These are phyloP conservation scores for Aureobasidium sp. DNA, from an alignment of 2,329 filamentous ascomycete species.

Conservation along the genomic window DNA sequence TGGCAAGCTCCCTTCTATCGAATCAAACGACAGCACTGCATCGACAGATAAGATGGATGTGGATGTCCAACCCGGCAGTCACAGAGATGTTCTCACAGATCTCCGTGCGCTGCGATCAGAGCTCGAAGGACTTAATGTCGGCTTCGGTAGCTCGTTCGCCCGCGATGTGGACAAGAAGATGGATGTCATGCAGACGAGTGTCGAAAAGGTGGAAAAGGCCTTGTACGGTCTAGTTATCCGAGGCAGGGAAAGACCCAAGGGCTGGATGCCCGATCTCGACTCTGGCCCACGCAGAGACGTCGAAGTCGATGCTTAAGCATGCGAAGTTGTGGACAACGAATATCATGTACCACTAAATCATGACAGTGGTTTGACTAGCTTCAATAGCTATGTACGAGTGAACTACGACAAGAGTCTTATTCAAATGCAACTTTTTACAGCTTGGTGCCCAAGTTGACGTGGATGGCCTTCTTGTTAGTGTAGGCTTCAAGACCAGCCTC, in stretches of 20 bases:
- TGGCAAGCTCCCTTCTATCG: conserved; percentile 48
- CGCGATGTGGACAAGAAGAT: conserved; percentile 71
- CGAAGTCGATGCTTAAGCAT: conserved; percentile 31
- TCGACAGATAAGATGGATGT: conserved; percentile 29
- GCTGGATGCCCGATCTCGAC: conserved; percentile 78
- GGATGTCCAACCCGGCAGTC: conserved; percentile 21
- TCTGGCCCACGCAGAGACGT: conserved; percentile 33
- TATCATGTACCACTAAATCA: neutral
- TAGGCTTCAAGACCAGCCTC: conserved; percentile 57
- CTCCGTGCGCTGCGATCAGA: conserved; percentile 69
- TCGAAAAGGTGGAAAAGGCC: conserved; percentile 87
- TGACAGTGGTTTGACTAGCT: neutral
- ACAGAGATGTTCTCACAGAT: conserved; percentile 67
- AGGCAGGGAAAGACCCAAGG: conserved; percentile 80
- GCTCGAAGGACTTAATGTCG: conserved; percentile 65
- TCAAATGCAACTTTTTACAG: conserved; percentile 26
- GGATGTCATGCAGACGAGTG: conserved; percentile 76
- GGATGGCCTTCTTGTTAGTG: conserved; percentile 51
- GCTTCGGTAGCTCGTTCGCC: conserved; percentile 45
- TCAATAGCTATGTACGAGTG: neutral
- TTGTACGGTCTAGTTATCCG: conserved; percentile 83
- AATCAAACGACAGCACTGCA: conserved; percentile 23
- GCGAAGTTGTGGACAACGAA: neutral
- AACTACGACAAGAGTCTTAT: neutral
- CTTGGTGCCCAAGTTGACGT: conserved; percentile 42